Evolutionary conservation across 2,329 filamentous ascomycete species (phyloP).

Genomic region (Canariomyces notabilis): DNA sequence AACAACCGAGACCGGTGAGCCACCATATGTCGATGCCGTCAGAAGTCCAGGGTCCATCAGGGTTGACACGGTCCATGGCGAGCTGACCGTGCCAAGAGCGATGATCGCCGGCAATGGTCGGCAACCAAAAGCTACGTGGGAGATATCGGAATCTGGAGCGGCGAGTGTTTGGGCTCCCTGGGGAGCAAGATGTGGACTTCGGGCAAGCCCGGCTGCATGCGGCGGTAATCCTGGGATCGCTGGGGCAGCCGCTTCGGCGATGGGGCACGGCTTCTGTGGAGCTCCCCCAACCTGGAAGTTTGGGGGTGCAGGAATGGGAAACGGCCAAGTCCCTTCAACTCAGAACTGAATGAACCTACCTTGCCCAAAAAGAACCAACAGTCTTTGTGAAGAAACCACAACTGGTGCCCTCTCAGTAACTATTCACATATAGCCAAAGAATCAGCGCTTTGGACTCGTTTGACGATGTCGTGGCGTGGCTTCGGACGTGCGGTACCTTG

Average conservation of each 20-base stretch:
- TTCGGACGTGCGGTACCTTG: background rate
- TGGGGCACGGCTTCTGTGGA: slow-evolving; percentile 15
- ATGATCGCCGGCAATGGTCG: slow-evolving; percentile 8
- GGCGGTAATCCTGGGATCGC: slow-evolving; percentile 7
- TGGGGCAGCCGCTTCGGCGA: slow-evolving; percentile 14
- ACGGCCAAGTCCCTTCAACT: slow-evolving; percentile 5
- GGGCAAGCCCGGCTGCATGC: slow-evolving; percentile 15
- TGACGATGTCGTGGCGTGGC: background rate
- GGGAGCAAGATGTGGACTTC: background rate
- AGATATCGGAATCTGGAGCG: background rate
- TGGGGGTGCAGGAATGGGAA: slow-evolving; percentile 7
- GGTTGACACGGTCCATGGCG: background rate
- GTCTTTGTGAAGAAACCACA: background rate
- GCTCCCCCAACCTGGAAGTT: slow-evolving; percentile 8
- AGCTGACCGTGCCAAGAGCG: slow-evolving; percentile 1
- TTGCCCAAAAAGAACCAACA: background rate
- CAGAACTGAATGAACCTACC: slow-evolving; percentile 1
- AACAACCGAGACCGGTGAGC: background rate
- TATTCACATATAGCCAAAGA: background rate
- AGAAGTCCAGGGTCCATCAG: background rate
- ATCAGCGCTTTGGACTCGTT: background rate
- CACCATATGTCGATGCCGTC: slow-evolving; percentile 9
- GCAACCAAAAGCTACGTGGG: slow-evolving; percentile 3
- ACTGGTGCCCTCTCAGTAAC: background rate
- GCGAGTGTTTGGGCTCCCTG: too few relatives aligned